Base-by-base conservation (phyloP, 78 protist species). In the Polysphondylium violaceum region DNA sequence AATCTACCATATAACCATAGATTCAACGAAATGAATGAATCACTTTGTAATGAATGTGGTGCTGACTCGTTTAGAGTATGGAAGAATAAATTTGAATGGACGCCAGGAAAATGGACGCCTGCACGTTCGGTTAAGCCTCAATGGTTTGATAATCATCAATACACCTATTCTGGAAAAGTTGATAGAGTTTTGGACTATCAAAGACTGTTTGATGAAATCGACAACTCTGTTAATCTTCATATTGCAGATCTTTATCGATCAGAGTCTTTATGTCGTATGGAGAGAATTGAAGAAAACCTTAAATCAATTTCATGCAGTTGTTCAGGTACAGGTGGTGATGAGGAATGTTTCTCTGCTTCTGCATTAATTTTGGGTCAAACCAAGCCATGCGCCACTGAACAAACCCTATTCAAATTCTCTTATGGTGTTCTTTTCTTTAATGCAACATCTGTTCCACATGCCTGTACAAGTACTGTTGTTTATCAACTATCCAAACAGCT, bases 181-280 rank as follows among this genome's bases (percentile, higher is more conserved):
- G n/a, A 51, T 29, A 43, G 27, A 9, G 74, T 63, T 16, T 31
- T 61, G 25, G 14, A 76, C 14, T 76, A 61, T 44, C 60, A 61
- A 63, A 9, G 11, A 16, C n/a, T 76, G 0, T 50, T 2, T 7
- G 23, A 17, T 1, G 61, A 63, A 61, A 14, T 76, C 33, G 64
- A 29, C 12, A n/a, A 59, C 33, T 58, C 74, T 9, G 59, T 55
- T 7, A 43, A 76, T 8, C 43, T 41, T 76, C 87, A 76, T 61
- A 56, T 76, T 16, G 71, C 87, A 3, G 87, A 76, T 76, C 75
- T 76, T 4, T 63, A 55, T 44, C 71, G 87, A 21, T 76, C 87
- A 16, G 63, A 50, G 33, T 50, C 35, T 6, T 17, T 76, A 3
- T 76, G 87, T 76, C 35, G 67, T 33, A 76, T 76, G 87, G 87